A percentile compares a stretch with the other conserved stretches of the same genome.
phyloP scores from a whole-genome alignment of 2,329 filamentous ascomycete species.

The Fusarium xylarioides region DNA sequence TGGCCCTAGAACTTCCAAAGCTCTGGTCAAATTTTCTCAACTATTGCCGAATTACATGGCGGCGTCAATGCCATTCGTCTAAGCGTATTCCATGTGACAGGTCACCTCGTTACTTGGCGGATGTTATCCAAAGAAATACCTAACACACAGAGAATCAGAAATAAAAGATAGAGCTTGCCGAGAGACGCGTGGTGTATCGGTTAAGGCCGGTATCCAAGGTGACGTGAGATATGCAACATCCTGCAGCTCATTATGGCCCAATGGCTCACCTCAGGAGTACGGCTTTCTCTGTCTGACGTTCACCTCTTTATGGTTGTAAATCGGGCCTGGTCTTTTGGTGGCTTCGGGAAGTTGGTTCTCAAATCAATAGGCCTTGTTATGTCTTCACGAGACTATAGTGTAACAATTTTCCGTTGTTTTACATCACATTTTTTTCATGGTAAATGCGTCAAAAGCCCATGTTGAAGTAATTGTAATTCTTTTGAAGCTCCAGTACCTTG shows the following conservation, averaged over 20 bases:
- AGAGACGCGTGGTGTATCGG: conserved; percentile 9
- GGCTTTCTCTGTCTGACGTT: background rate
- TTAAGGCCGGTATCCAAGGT: background rate
- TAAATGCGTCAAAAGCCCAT: background rate
- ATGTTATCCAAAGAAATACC: background rate
- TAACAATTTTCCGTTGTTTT: background rate
- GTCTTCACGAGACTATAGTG: background rate
- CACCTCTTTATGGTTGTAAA: background rate
- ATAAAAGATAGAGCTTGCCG: conserved; percentile 5
- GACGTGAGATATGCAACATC: background rate
- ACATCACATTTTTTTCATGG: background rate
- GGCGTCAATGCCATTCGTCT: background rate
- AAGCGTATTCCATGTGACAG: conserved; percentile 8
- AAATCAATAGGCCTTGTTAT: background rate
- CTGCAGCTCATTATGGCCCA: background rate
- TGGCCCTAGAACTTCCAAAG: background rate
- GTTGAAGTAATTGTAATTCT: conserved; percentile 17
- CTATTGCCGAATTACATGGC: background rate
- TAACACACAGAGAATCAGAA: background rate
- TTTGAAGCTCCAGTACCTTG: conserved; percentile 27
- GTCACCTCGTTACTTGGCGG: conserved; percentile 28
- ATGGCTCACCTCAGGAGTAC: background rate
- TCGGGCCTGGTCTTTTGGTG: no score
- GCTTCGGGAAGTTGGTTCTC: background rate
- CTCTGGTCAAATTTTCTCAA: background rate